Conservation (phyloP, 202 grass and related monocot species). For the Alloteropsis angusta region DNA sequence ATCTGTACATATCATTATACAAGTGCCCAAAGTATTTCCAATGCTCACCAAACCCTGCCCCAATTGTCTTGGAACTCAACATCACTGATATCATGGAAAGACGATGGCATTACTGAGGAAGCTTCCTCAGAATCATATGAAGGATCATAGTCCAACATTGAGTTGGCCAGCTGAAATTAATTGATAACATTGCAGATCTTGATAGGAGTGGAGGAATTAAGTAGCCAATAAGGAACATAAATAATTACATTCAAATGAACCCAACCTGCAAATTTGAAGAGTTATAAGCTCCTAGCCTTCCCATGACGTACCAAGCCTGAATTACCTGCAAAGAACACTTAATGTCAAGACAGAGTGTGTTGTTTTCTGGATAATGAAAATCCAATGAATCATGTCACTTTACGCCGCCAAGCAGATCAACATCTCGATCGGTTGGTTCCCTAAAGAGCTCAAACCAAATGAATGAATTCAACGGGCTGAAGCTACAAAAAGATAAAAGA, state of each 20-base stretch:
- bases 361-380: constrained; percentile 15
- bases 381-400: constrained; percentile 29
- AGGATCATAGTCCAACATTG: constrained; percentile 68
- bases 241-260: neutral
- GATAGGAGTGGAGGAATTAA: neutral
- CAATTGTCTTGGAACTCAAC: constrained; percentile 88
- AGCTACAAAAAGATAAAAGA: constrained; percentile 42
- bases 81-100: constrained; percentile 91
- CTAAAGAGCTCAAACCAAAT: constrained; percentile 93
- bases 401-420: constrained; percentile 91
- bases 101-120: constrained; percentile 68
- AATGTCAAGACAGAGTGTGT: constrained; percentile 4
- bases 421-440: constrained; percentile 71
- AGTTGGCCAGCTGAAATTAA: constrained; percentile 45
- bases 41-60: constrained; percentile 73
- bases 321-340: constrained; percentile 44
- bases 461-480: constrained; percentile 68
- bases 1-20: neutral
- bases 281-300: constrained; percentile 81
- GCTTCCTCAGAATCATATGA: constrained; percentile 76
- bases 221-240: neutral
- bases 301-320: constrained; percentile 97
- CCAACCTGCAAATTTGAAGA: constrained; percentile 92
- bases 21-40: neutral
- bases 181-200: neutral